Base-by-base conservation (phyloP, 208 protist genomes). In the Trypanosoma conorhini region DNA sequence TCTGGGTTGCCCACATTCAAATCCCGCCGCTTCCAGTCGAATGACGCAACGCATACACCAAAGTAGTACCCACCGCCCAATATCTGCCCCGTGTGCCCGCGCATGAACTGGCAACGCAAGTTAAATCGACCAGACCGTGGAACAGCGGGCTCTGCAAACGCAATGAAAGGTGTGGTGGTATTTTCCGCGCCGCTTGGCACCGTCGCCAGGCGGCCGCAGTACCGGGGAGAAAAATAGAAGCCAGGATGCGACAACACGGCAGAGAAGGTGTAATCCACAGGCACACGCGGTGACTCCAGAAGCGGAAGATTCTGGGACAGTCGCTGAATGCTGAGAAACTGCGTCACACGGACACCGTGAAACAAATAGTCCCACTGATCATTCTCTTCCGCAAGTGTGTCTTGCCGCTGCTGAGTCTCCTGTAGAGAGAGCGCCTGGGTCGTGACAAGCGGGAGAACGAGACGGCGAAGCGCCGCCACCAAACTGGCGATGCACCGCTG, bases 21-120 rank as follows among this genome's bases (percentile, higher is more conserved):
- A 62, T 95, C 88, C 52, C 83, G 82, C 30, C 81, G 79, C 50
- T 80, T 82, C 86, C 92, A 94, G 55, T 80, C 84, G 65, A 95
- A 87, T 1, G 76, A 70, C 1, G 68, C 54, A 5, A 79, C 79
- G 67, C 92, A 97, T 0, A 97, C 69, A 62, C 92, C 92, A 63
- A 97, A 85, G 74, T 95, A 97, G 76, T 95, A 97, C 46, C 89
- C 92, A 8, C 92, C 92, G 19, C 92, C 92, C n/a, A 97, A 84
- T 64, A 95, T 97, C 55, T 95, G 89, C 24, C 89, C 87, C 57
- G 81, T 84, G 57, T 92, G 83, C 22, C 89, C 89, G 52, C 92
- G 92, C 19, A 93, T 79, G 26, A 97, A 64, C 74, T 94, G 87
- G 59, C 88, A 97, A 22, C 92, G 86, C 21, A 97, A 72, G 67